Conservation (phyloP, 495 filamentous ascomycete genomes). For the Entonaema liquescens region DNA sequence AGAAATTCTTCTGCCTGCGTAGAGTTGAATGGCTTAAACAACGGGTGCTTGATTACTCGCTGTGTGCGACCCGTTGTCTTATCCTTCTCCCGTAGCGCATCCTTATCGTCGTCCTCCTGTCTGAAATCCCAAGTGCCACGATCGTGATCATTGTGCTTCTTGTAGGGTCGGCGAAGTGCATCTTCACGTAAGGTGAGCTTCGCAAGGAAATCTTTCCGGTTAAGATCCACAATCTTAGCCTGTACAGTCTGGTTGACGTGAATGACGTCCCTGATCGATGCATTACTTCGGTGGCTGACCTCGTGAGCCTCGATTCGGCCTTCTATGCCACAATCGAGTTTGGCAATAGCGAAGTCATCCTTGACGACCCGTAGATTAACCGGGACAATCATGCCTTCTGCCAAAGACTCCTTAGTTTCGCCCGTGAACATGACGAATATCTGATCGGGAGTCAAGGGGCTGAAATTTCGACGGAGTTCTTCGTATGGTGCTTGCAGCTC, state of each 20-base stretch:
- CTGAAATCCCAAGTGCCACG: conserved; percentile 85
- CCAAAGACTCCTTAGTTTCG: conserved; percentile 83
- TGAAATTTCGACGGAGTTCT: conserved; percentile 85
- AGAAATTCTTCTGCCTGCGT: conserved; percentile 94
- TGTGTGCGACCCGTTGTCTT: conserved; percentile 81
- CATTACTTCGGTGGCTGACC: conserved; percentile 66
- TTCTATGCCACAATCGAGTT: conserved; percentile 92
- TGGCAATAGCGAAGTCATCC: conserved; percentile 90
- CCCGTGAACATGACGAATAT: conserved; percentile 98
- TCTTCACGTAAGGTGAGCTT: conserved; percentile 86
- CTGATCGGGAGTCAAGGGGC: conserved; percentile 74
- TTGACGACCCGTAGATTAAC: conserved; percentile 88
- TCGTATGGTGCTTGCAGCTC: conserved; percentile 94
- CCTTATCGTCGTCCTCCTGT: conserved; percentile 80
- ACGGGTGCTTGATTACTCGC: conserved; percentile 94
- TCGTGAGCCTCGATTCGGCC: conserved; percentile 80
- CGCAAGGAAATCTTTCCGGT: conserved; percentile 80
- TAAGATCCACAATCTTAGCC: conserved; percentile 85
- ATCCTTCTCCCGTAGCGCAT: conserved; percentile 81
- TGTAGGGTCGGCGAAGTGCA: conserved; percentile 73
- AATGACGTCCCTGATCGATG: conserved; percentile 65
- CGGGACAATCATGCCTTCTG: conserved; percentile 88
- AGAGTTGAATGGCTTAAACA: conserved; percentile 92
- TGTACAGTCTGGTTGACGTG: conserved; percentile 81
- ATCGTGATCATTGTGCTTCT: conserved; percentile 70